Conservation (phyloP, 805 yeast species). For the Maudiozyma bulderi region DNA sequence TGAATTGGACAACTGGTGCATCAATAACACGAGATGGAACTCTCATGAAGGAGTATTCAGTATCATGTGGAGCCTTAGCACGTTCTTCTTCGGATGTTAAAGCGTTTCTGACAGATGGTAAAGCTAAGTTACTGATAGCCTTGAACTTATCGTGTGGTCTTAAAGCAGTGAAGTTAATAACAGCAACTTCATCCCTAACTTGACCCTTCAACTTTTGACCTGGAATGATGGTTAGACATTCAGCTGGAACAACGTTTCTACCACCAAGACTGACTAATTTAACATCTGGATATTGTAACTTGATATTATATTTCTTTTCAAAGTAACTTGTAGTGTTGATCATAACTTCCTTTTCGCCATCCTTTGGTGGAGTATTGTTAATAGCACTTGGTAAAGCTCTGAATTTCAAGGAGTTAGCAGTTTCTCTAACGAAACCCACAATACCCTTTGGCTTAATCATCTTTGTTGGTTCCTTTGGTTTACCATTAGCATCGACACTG, state of each 20-base stretch:
- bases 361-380: constrained; percentile 3
- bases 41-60: constrained; percentile 9
- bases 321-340: constrained; percentile 12
- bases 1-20: constrained; percentile 16
- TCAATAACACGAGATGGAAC: constrained; percentile 20
- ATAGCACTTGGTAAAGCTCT: constrained; percentile 9
- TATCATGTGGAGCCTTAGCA: constrained; percentile 5
- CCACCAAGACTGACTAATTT: constrained; percentile 15
- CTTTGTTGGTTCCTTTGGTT: constrained; percentile 13
- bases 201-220: constrained; percentile 18
- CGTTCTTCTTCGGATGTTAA: constrained; percentile 5
- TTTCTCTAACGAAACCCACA: constrained; percentile 16
- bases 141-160: constrained; percentile 16
- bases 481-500: constrained; percentile 15
- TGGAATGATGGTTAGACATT: constrained; percentile 17
- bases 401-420: constrained; percentile 13
- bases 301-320: constrained; percentile 11
- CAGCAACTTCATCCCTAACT: constrained; percentile 9
- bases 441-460: constrained; percentile 9
- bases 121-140: constrained; percentile 11
- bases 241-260: constrained; percentile 13
- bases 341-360: constrained; percentile 8
- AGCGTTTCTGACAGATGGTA: constrained; percentile 13
- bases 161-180: constrained; percentile 15
- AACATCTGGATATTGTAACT: constrained; percentile 14